Percentiles rank a stretch among this genome's conserved stretches.
Evolutionary conservation across 306 rosid species (phyloP).

Genomic region (Lagenaria siceraria): DNA sequence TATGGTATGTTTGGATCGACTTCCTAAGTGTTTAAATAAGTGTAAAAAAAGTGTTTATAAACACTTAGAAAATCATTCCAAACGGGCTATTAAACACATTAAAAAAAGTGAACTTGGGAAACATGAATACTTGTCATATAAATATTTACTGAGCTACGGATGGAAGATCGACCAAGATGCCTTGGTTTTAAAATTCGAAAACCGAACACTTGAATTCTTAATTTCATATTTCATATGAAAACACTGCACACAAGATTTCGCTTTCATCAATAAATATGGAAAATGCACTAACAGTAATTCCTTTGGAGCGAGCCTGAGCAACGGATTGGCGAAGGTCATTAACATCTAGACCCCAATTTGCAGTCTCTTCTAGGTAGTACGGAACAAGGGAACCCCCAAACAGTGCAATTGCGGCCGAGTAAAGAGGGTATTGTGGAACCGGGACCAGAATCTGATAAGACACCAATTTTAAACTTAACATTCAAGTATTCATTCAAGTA

Average conservation of each 20-base stretch:
- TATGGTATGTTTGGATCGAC: not conserved
- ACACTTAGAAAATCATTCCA: too few species aligned
- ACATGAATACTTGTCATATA: not conserved
- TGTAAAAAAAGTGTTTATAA: too few species aligned
- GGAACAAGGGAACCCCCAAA: slow-evolving; percentile 93
- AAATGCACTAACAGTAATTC: slow-evolving; percentile 57
- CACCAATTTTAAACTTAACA: slow-evolving; percentile 5
- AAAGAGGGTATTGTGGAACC: slow-evolving; percentile 97
- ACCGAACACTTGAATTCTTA: not conserved
- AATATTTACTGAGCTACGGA: not conserved
- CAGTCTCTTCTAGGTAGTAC: slow-evolving; percentile 96
- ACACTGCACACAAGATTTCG: not conserved
- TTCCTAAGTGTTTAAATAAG: too few species aligned
- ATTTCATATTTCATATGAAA: not conserved
- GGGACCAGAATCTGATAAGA: slow-evolving; percentile 81
- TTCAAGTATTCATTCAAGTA: not conserved
- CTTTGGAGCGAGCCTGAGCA: slow-evolving; percentile 62
- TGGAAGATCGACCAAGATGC: not conserved
- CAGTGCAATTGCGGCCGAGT: slow-evolving; percentile 83
- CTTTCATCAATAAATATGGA: slow-evolving; percentile 3
- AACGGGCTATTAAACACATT: too few species aligned
- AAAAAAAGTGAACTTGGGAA: not conserved
- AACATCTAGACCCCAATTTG: slow-evolving; percentile 92
- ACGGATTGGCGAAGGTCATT: slow-evolving; percentile 61
- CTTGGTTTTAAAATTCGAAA: not conserved